Conservation (phyloP, 2,329 filamentous ascomycete species). For the Beauveria sp. region DNA sequence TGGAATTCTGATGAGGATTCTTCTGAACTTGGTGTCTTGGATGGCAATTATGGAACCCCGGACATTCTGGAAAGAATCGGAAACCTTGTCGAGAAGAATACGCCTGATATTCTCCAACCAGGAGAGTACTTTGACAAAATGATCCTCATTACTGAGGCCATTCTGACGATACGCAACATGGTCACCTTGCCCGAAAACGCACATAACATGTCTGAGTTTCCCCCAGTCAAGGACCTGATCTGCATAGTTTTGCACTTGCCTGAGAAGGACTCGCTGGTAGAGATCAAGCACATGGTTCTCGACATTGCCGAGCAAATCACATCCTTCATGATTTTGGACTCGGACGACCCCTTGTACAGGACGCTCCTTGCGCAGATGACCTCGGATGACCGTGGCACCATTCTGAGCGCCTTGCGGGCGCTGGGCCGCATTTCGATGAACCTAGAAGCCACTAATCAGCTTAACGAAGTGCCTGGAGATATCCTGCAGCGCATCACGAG, state of each 20-base stretch:
- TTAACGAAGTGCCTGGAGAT: conserved; percentile 60
- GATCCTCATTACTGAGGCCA: conserved; percentile 75
- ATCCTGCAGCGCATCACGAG: conserved; percentile 62
- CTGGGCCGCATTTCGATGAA: conserved; percentile 86
- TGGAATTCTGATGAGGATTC: conserved; percentile 53
- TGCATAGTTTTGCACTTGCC: conserved; percentile 77
- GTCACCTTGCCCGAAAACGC: conserved; percentile 89
- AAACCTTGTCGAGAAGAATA: conserved; percentile 49
- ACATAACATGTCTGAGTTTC: conserved; percentile 66
- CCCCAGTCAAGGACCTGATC: conserved; percentile 70
- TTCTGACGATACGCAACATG: conserved; percentile 89
- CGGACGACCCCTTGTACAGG: conserved; percentile 70
- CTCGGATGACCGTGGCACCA: conserved; percentile 70
- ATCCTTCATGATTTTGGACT: conserved; percentile 65
- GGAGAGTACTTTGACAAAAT: conserved; percentile 63
- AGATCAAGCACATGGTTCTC: conserved; percentile 83
- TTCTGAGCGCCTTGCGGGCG: conserved; percentile 72
- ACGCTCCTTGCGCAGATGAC: conserved; percentile 59
- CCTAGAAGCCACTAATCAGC: conserved; percentile 67
- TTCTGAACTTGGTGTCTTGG: conserved; percentile 38
- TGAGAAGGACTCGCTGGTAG: conserved; percentile 60
- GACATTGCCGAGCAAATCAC: conserved; percentile 90
- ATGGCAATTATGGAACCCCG: conserved; percentile 42
- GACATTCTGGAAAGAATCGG: conserved; percentile 60
- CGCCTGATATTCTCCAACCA: conserved; percentile 65